Conservation (phyloP, 2,329 filamentous ascomycete genomes). For the Zymoseptoria brevis region DNA sequence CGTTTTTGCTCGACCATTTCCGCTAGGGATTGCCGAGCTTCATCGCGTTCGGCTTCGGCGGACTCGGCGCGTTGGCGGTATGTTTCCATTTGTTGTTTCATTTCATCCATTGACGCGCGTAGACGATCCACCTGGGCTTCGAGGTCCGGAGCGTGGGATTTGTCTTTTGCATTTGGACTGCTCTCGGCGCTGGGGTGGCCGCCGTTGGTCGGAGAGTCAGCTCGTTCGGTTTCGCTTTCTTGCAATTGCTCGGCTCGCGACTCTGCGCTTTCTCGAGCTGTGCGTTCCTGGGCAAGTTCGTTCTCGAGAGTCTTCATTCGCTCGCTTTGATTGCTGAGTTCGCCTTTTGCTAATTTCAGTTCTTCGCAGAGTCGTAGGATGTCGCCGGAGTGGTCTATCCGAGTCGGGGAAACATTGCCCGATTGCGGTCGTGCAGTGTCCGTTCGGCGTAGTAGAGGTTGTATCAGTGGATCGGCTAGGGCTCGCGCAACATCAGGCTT, state of each 20-base stretch:
- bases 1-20: conserved; percentile 84
- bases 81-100: conserved; percentile 70
- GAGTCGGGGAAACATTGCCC: conserved; percentile 50
- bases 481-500: conserved; percentile 66
- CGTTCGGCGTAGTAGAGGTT: conserved; percentile 62
- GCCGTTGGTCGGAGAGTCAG: conserved; percentile 24
- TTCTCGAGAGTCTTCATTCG: conserved; percentile 76
- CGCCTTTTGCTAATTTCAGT: conserved; percentile 72
- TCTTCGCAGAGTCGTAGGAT: conserved; percentile 80
- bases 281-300: conserved; percentile 68
- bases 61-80: conserved; percentile 69
- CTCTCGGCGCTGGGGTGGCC: conserved; percentile 11
- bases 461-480: conserved; percentile 38
- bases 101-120: conserved; percentile 69
- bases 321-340: conserved; percentile 73
- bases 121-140: conserved; percentile 69
- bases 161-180: conserved; percentile 8
- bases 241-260: conserved; percentile 66
- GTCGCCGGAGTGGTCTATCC: conserved; percentile 57
- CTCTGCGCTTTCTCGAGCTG: conserved; percentile 76
- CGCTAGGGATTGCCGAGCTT: conserved; percentile 64
- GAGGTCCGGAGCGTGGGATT: conserved; percentile 36
- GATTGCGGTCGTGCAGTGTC: conserved; percentile 63
- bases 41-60: conserved; percentile 69
- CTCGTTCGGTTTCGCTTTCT: conserved; percentile 43